Evolutionary conservation across 768 basidiomycete species (phyloP), one percentile per base, ranked within the genome.

Genomic region (Clavaria fumosa): DNA sequence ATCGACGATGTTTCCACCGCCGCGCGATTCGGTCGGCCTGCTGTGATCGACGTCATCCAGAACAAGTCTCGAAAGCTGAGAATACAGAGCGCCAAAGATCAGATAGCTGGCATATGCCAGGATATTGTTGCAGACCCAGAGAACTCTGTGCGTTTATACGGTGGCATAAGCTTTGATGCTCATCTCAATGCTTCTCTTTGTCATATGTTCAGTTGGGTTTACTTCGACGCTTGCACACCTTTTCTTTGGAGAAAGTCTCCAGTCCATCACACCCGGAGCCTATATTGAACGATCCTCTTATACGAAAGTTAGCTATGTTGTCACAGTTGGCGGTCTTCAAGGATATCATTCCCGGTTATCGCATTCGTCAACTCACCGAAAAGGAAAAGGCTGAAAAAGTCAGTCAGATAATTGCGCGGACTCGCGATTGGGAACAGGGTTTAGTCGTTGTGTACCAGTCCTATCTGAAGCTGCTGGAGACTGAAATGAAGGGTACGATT

Each of bases 391-490:
- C 75, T 3, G 88, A 90, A 56, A 95, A 93, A 59, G 88, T 95
- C 46, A 75, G 86, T 54, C 93, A 97, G 58, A 77, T 85, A 63
- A 90, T 99, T 5, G 67, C 78, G 12, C 71, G 75, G 18, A 79
- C 82, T 46, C 72, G 95, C 45, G 95, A 97, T 50, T 97, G 81
- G 72, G 95, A 99, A 53, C 89, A 97, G 55, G 84, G 91, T 18
- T 65, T 99, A 39, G 80, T 97, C 23, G 58, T 66, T 38, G 73
- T 78, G 17, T 99, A 99, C 57, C 90, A 95, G 58, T 64, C 67
- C 14, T 97, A 90, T 61, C 69, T 99, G 45, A 81, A 78, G 37
- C 64, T 71, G 31, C 67, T 96, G 27, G 91, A 97, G 58, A 56
- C 61, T 20, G 93, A 95, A 59, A 57, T 95, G 47, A 93, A 90